phyloP scores from a whole-genome alignment of 305 asterid genomes.

The Ilex paraguariensis region DNA sequence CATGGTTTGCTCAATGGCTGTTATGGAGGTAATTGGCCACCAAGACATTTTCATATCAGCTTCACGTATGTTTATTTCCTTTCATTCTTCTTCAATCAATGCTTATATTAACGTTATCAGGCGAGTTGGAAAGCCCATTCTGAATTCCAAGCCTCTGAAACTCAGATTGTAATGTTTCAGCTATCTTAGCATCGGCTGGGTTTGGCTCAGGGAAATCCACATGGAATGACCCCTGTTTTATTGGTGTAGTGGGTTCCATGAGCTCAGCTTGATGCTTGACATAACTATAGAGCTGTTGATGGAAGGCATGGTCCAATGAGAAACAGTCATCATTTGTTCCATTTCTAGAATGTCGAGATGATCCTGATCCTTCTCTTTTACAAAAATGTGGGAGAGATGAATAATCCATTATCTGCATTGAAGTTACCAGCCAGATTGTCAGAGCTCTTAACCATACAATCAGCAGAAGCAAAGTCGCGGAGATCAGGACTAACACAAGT shows the following conservation, averaged over 20 bases:
- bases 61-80: neutral
- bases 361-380: constrained; percentile 72
- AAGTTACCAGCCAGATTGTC: constrained; percentile 11
- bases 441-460: constrained; percentile 3
- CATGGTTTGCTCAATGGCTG: neutral
- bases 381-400: constrained; percentile 94
- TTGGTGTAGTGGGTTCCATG: constrained; percentile 31
- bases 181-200: constrained; percentile 47
- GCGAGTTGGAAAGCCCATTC: constrained; percentile 45
- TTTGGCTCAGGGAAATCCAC: constrained; percentile 67
- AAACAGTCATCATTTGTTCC: constrained; percentile 55
- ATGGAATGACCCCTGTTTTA: constrained; percentile 69
- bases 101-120: constrained; percentile 44
- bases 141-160: constrained; percentile 55
- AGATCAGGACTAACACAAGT: no score
- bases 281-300: constrained; percentile 61
- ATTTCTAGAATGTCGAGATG: constrained; percentile 42
- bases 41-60: neutral
- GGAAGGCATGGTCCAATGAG: constrained; percentile 73
- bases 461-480: neutral
- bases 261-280: constrained; percentile 56
- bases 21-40: neutral
- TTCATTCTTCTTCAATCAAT: constrained; percentile 27
- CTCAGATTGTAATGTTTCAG: constrained; percentile 58
- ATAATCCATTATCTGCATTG: constrained; percentile 85